phyloP scores from a whole-genome alignment of 495 filamentous ascomycete genomes.

The Pseudoneurospora amorphoporcata region DNA sequence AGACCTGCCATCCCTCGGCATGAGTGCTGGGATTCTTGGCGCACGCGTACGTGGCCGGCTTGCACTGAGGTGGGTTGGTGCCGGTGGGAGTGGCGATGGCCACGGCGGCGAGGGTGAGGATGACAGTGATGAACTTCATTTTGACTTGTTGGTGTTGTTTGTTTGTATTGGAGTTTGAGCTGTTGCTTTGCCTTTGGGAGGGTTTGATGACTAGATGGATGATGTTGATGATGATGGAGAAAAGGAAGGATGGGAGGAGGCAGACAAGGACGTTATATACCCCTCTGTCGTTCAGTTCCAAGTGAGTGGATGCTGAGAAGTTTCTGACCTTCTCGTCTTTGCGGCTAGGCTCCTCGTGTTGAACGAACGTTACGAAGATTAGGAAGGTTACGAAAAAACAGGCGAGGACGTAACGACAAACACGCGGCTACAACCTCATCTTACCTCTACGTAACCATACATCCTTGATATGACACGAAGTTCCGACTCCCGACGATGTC shows the following conservation, averaged over 20 bases:
- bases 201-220: background rate
- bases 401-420: background rate
- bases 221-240: background rate
- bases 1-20: constrained; percentile 19
- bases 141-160: constrained; percentile 1
- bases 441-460: background rate
- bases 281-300: background rate
- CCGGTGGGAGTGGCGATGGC: constrained; percentile 8
- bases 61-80: constrained; percentile 7
- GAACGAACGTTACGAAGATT: background rate
- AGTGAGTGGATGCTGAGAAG: background rate
- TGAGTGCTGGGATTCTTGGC: constrained; percentile 4
- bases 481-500: background rate
- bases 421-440: background rate
- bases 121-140: constrained; percentile 15
- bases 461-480: background rate
- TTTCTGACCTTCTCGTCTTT: background rate
- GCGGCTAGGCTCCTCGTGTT: background rate
- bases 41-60: constrained; percentile 17
- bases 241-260: background rate
- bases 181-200: background rate
- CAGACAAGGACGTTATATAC: constrained; percentile 1
- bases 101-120: constrained; percentile 13
- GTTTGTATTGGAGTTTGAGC: background rate
- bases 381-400: background rate